These are phyloP conservation scores for Xylariomycetidae sp. DNA, from an alignment of 2,329 filamentous ascomycete genomes.

Conservation along the genomic window DNA sequence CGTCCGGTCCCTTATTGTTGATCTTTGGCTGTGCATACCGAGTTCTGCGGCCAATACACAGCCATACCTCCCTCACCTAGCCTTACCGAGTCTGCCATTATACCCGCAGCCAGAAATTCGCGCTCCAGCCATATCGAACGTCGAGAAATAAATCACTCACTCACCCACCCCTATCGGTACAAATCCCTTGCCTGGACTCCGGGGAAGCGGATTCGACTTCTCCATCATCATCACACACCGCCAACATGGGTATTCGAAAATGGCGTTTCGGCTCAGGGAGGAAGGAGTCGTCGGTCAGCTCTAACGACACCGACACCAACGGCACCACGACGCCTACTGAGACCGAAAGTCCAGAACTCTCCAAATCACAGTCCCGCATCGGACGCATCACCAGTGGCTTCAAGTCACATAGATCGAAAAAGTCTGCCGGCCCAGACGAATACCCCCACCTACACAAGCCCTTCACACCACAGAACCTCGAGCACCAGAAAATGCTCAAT, in stretches of 20 bases:
- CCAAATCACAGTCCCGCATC: conserved; percentile 16
- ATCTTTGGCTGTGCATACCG: too few relatives aligned
- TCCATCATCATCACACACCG: background rate
- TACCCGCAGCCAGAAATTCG: too few relatives aligned
- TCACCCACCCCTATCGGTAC: too few relatives aligned
- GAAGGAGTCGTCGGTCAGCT: conserved; percentile 18
- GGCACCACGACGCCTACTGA: conserved; percentile 18
- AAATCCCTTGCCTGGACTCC: background rate
- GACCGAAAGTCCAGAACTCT: conserved; percentile 11
- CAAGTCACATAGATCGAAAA: conserved; percentile 13
- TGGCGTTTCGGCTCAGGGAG: conserved; percentile 18
- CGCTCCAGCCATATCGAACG: too few relatives aligned
- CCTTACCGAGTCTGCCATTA: too few relatives aligned
- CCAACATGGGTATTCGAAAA: conserved; percentile 15
- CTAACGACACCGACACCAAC: conserved; percentile 13
- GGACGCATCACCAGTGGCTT: conserved; percentile 17
- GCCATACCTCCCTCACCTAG: too few relatives aligned
- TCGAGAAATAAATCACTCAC: too few relatives aligned
- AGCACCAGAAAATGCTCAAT: conserved; percentile 27
- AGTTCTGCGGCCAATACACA: too few relatives aligned
- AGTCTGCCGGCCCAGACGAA: conserved; percentile 14
- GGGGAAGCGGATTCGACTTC: background rate
- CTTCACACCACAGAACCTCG: conserved; percentile 28
- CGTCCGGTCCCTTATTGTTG: too few relatives aligned
- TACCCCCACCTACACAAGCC: conserved; percentile 24